Conservation (phyloP, 371 early-diverging fungal genomes). For the Vairimorpha apis region DNA sequence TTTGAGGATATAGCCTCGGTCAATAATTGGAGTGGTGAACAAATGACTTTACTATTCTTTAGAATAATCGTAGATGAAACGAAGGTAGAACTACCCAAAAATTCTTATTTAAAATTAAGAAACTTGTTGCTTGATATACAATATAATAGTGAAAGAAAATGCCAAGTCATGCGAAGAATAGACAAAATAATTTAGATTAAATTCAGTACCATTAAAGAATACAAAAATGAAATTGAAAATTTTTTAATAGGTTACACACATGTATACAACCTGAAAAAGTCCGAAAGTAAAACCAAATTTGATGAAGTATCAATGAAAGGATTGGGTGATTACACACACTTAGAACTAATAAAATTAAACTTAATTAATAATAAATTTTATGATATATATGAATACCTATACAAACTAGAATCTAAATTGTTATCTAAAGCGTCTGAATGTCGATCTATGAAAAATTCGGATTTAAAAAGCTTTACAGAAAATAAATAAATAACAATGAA, state of each 20-base stretch:
- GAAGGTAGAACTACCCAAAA: no score
- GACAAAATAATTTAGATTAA: neutral
- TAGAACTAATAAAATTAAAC: neutral
- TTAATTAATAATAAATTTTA: neutral
- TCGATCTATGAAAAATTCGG: no score
- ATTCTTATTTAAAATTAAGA: no score
- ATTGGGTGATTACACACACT: conserved; percentile 4
- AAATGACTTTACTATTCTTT: no score
- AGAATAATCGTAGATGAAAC: no score
- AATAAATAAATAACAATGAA: no score
- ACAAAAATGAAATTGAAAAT: neutral
- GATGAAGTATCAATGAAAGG: neutral
- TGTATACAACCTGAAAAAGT: neutral
- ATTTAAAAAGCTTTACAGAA: no score
- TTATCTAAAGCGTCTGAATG: no score
- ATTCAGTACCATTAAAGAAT: neutral
- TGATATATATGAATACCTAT: neutral
- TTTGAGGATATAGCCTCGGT: no score
- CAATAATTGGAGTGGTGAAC: no score
- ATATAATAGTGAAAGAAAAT: neutral
- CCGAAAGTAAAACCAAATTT: neutral
- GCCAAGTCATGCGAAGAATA: neutral
- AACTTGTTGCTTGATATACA: neutral
- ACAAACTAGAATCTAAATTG: neutral
- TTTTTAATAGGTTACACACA: neutral